These are phyloP conservation scores for Tephrocybe sp. DNA, from an alignment of 768 basidiomycete species.

Conservation along the genomic window DNA sequence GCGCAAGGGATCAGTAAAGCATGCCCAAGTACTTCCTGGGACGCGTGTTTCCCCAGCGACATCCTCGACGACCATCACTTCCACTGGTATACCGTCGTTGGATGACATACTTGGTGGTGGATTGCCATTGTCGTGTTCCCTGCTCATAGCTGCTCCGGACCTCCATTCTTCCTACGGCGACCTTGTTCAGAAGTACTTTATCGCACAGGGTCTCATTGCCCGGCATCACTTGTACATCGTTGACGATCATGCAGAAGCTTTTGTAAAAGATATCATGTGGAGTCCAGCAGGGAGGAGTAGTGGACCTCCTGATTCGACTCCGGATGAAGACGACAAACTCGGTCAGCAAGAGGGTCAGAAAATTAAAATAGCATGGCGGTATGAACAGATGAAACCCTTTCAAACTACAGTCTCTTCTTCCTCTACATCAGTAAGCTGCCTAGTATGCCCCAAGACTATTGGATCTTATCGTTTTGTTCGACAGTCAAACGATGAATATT, in stretches of 20 bases:
- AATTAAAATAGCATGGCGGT: constrained; percentile 97
- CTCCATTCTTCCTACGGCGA: constrained; percentile 81
- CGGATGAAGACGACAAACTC: constrained; percentile 25
- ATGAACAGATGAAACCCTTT: constrained; percentile 90
- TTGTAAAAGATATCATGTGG: constrained; percentile 85
- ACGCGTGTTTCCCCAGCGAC: constrained; percentile 60
- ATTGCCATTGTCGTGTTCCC: constrained; percentile 74
- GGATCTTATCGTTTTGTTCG: not conserved
- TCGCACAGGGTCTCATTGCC: constrained; percentile 79
- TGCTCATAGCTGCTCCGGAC: constrained; percentile 81
- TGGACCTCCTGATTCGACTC: not conserved
- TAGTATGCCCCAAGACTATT: constrained; percentile 13
- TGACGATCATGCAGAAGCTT: constrained; percentile 50
- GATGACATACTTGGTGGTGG: constrained; percentile 96
- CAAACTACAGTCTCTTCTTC: constrained; percentile 71
- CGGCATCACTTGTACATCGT: constrained; percentile 71
- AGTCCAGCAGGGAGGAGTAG: constrained; percentile 35
- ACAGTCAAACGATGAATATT: constrained; percentile 60
- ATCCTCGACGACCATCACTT: constrained; percentile 55
- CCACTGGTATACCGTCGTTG: constrained; percentile 88
- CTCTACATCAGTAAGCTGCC: constrained; percentile 40
- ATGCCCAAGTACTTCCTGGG: constrained; percentile 40
- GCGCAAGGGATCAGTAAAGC: constrained; percentile 50
- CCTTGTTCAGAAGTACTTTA: constrained; percentile 83
- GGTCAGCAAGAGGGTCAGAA: constrained; percentile 46